These are phyloP conservation scores for Leccinum aurantiacum DNA, from an alignment of 768 basidiomycete genomes.

Conservation along the genomic window DNA sequence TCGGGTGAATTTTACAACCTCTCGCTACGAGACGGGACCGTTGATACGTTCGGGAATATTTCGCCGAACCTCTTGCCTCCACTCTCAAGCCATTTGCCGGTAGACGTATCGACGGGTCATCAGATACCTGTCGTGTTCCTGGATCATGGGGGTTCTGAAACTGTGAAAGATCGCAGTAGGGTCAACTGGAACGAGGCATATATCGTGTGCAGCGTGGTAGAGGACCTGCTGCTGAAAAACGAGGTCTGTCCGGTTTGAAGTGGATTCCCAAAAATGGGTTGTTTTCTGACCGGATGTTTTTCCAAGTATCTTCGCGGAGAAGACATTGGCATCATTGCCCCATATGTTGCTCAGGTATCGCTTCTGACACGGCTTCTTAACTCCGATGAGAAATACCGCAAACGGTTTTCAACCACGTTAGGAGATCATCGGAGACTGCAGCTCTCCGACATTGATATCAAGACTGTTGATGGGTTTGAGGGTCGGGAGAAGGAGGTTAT, in stretches of 20 bases:
- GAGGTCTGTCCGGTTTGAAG: conserved; percentile 47
- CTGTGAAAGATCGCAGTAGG: conserved; percentile 64
- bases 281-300: conserved; percentile 12
- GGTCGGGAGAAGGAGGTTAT: conserved; percentile 92
- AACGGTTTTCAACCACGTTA: conserved; percentile 57
- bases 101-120: conserved; percentile 38
- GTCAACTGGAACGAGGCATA: conserved; percentile 77
- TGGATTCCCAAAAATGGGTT: neutral
- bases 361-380: conserved; percentile 68
- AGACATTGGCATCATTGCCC: conserved; percentile 91
- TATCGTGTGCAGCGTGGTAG: conserved; percentile 76
- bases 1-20: conserved; percentile 78
- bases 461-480: conserved; percentile 94
- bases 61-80: conserved; percentile 60
- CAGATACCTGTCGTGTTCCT: conserved; percentile 75
- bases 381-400: conserved; percentile 48
- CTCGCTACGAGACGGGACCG: conserved; percentile 72
- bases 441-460: conserved; percentile 71
- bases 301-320: conserved; percentile 57
- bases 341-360: conserved; percentile 85
- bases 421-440: conserved; percentile 69
- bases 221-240: conserved; percentile 77
- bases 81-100: conserved; percentile 49
- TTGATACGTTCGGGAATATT: conserved; percentile 49
- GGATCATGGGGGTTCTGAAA: conserved; percentile 74